Evolutionary conservation across 495 filamentous ascomycete genomes (phyloP), one percentile per base, ranked within the genome.

Genomic region (Zalerion maritima): DNA sequence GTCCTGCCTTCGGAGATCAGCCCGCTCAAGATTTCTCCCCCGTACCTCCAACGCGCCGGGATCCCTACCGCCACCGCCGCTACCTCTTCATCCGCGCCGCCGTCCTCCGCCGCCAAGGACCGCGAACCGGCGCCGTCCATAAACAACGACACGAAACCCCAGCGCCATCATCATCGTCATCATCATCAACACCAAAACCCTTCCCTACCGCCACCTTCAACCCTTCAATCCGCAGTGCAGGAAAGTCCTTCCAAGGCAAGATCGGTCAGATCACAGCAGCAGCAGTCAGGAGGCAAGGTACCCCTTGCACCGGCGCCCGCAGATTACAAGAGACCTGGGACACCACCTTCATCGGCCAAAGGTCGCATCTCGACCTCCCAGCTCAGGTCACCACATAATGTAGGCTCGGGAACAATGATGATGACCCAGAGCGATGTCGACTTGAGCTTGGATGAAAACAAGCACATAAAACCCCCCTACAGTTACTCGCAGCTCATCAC

Each of bases 401-500:
- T 49, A 22, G 47, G 55, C 26, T 21, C 60, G 40, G 51, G 54
- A 4, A 54, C 58, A 5, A 44, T 67, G 24, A 35, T 67, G 35
- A 60, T 64, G 55, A 61, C 47, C 32, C 49, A 55, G 19, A 54
- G 45, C 23, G 59, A 69, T 34, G 74, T 96, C 33, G 85, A 97
- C 53, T 78, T 93, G 45, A 81, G 78, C 37, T 60, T 73, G 20
- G 86, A 94, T 32, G 63, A 69, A 11, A 74, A 79, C 32, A 78
- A 77, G 45, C 84, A 96, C 38, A 64, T 94, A 45, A 97, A 97
- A 52, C 89, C 89, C 7, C 78, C 81, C 19, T 91, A 78, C 55
- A 94, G 85, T 50, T 97, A 97, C 52, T 84, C 89, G n/a, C 76
- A 89, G 43, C 68, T 97, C 61, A 97, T 97, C 47, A 86, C 82